Conservation (phyloP, 2,329 filamentous ascomycete genomes). For the Botrytis fragariae region DNA sequence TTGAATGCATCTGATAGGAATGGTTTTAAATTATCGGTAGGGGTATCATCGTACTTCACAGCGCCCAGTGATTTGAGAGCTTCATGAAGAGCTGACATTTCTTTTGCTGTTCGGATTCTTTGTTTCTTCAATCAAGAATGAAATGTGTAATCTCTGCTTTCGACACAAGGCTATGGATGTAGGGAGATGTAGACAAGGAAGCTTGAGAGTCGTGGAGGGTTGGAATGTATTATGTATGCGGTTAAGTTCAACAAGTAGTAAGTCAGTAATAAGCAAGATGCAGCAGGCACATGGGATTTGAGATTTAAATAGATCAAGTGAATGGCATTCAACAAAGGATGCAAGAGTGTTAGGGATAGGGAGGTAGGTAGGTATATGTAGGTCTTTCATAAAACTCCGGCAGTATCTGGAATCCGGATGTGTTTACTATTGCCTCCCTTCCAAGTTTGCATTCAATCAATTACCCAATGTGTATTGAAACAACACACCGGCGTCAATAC, state of each 20-base stretch:
- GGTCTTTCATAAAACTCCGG: neutral
- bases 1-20: slow-evolving; percentile 61
- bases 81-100: slow-evolving; percentile 58
- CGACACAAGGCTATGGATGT: neutral
- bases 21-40: slow-evolving; percentile 48
- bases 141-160: neutral
- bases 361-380: neutral
- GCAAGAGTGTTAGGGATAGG: no score
- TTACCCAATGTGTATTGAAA: neutral
- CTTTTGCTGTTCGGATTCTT: neutral
- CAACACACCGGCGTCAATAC: neutral
- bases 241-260: neutral
- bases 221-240: neutral
- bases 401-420: neutral
- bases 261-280: neutral
- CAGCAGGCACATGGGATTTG: neutral
- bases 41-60: slow-evolving; percentile 50
- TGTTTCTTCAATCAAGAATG: neutral
- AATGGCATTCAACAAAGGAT: slow-evolving; percentile 5
- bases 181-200: neutral
- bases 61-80: slow-evolving; percentile 57
- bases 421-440: neutral
- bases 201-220: neutral
- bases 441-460: neutral
- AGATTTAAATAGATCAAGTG: neutral